A percentile compares a stretch with the other conserved stretches of the same genome.
Evolutionary conservation across 805 yeast genomes (phyloP).

Genomic region (Wickerhamiella vanderwaltii): DNA sequence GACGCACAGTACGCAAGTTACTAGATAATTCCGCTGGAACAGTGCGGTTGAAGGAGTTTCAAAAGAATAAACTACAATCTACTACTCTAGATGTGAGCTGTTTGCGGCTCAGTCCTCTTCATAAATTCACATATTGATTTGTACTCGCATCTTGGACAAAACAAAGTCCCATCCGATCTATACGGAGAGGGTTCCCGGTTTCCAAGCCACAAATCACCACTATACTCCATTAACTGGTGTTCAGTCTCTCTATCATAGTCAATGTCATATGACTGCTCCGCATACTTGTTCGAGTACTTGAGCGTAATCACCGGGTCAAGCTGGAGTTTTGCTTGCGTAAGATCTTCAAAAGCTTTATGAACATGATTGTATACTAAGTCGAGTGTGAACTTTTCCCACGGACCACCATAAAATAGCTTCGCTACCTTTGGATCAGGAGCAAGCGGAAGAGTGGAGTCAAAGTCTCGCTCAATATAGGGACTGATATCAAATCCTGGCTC

Average conservation of each 20-base stretch:
- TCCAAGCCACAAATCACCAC: slow-evolving; percentile 7
- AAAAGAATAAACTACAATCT: too few species aligned
- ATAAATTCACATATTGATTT: not conserved
- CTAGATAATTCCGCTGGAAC: too few species aligned
- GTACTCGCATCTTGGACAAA: slow-evolving; percentile 5
- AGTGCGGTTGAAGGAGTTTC: too few species aligned
- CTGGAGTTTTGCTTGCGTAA: not conserved
- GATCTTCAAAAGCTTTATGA: not conserved
- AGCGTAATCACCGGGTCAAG: not conserved
- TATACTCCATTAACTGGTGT: not conserved
- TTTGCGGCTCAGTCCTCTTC: too few species aligned
- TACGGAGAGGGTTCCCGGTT: slow-evolving; percentile 5
- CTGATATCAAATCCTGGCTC: not conserved
- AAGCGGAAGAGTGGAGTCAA: not conserved
- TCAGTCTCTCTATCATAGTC: not conserved
- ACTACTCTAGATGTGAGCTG: too few species aligned
- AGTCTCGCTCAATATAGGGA: not conserved
- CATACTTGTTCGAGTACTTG: not conserved
- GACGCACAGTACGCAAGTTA: too few species aligned
- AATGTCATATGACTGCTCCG: not conserved
- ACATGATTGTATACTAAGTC: not conserved
- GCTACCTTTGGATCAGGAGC: not conserved
- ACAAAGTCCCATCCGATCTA: not conserved
- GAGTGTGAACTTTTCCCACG: not conserved
- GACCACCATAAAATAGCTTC: not conserved